Base-by-base conservation (phyloP, 2,329 filamentous ascomycete genomes). In the Zymoseptoria crescenta region DNA sequence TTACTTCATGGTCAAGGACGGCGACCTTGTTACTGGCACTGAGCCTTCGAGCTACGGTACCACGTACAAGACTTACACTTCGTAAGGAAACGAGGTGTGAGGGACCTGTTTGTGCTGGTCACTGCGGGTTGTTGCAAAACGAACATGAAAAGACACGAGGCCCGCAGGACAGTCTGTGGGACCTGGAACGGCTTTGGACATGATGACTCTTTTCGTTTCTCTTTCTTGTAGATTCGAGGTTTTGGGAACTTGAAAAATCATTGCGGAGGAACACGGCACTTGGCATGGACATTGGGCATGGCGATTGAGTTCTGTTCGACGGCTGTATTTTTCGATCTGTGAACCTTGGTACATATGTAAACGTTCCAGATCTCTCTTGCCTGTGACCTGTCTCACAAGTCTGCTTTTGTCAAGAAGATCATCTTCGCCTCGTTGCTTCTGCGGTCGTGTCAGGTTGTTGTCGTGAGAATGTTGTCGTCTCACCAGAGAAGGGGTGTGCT, bases 1-100 rank as follows among this genome's bases (percentile, higher is more conserved):
- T 21, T 73, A 72, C 65, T 73, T 70, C 65, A 73, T 72, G 71
- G 66, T 70, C 24, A 54, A 63, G 13, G 68, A 75, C n/a, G 74
- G 73, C 5, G 60, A 68, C 35, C 67, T 76, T 21, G 60, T 72
- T 49, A 64, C 55, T n/a, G 73, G 71, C 56, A 65, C 58, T n/a
- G 65, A 64, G 64, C 68, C 67, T 21, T 69, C 65, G 13, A 61
- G 58, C 16, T 68, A 68, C 56, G 72, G 72, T 41, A 61, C 56
- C 53, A 69, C 67, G 13, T 74, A 71, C 65, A 65, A 61, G 61
- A 61, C 54, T 48, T 65, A 65, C 60, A 62, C 60, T 55, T 61
- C 57, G 56, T 60, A 60, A 54, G 24, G 24, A 24, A 24, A 24
- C 24, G 24, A 19, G 28, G 27, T 41, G 8, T 16, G 19, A 52